Base-by-base conservation (phyloP, 2,329 filamentous ascomycete species). In the Ophiostoma montium region DNA sequence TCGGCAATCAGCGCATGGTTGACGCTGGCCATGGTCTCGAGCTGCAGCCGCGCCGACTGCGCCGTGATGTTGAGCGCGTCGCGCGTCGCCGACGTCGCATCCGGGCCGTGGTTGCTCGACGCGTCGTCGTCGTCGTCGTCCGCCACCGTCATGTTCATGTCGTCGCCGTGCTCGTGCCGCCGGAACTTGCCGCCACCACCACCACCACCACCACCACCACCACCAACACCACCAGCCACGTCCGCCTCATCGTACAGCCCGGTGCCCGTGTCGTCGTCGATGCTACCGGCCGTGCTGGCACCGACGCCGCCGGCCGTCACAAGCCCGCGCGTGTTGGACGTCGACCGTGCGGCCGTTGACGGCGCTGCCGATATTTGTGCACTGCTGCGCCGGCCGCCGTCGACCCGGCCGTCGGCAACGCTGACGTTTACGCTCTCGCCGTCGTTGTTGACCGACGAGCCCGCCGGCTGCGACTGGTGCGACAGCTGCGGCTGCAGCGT, bases 1-100 rank as follows among this genome's bases (percentile, higher is more conserved):
- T 95, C 85, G 1, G 71, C 67, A 55, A 89, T 76, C 46, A 96
- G 69, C 3, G 89, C 89, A n/a, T 79, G 70, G 50, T 88, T 87
- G 23, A 98, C 87, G 57, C 86, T 82, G 7, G 84, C 80, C 56
- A 98, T 77, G 38, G 95, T 83, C 60, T 96, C 90, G 5, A 98
- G 76, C 63, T 98, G 92, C 31, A 96, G 67, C 61, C 85, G 90
- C 11, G 88, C 88, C 13, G 92, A 96, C 63, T 96, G 90, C 0
- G 92, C 92, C 3, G 90, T 95, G 59, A 98, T 96, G 62, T 90
- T 90, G 65, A 96, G 89, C 1, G 92, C 89, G 62, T 98, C 92
- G 61, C 94, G 94, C 60, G 78, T 89, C 32, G 80, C 78, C 1
- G 82, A 76, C 9, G 78, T 79, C 32, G 80, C 69, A 54, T 94